Evolutionary conservation across 2,329 filamentous ascomycete genomes (phyloP).

Genomic region (Alternaria rosae): DNA sequence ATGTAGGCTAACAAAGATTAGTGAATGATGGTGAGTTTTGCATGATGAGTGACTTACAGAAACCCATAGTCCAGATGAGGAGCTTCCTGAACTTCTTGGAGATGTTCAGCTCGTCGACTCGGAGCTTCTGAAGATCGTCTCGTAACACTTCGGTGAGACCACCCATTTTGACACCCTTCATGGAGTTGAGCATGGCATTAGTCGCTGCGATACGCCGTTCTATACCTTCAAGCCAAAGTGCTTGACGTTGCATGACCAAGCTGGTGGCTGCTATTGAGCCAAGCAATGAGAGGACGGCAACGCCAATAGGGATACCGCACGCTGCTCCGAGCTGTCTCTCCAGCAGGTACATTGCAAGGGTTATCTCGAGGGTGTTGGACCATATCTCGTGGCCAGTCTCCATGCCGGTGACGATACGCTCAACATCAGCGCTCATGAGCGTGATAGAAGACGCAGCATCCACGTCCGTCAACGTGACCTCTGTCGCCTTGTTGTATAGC

Average conservation of each 20-base stretch:
- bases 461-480: slow-evolving; percentile 37
- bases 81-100: slow-evolving; percentile 47
- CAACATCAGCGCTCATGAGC: slow-evolving; percentile 49
- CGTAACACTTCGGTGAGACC: slow-evolving; percentile 45
- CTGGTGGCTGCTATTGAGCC: slow-evolving; percentile 41
- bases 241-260: slow-evolving; percentile 44
- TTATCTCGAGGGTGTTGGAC: slow-evolving; percentile 53
- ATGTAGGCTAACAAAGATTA: slow-evolving; percentile 35
- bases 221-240: slow-evolving; percentile 54
- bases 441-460: slow-evolving; percentile 44
- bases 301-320: slow-evolving; percentile 57
- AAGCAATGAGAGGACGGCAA: slow-evolving; percentile 47
- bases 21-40: neutral
- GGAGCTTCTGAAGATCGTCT: slow-evolving; percentile 39
- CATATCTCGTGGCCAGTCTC: slow-evolving; percentile 47
- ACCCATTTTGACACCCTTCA: slow-evolving; percentile 58
- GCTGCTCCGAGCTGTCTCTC: slow-evolving; percentile 57
- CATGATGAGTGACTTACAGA: slow-evolving; percentile 30
- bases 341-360: slow-evolving; percentile 58
- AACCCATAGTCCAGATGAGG: slow-evolving; percentile 47
- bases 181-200: slow-evolving; percentile 52
- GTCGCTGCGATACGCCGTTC: slow-evolving; percentile 55
- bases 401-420: slow-evolving; percentile 46
- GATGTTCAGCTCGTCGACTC: slow-evolving; percentile 45
- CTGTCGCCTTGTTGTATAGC: slow-evolving; percentile 45